Base-by-base conservation (phyloP, 164 flowering plant genomes). In the Aristolochia fimbriata region DNA sequence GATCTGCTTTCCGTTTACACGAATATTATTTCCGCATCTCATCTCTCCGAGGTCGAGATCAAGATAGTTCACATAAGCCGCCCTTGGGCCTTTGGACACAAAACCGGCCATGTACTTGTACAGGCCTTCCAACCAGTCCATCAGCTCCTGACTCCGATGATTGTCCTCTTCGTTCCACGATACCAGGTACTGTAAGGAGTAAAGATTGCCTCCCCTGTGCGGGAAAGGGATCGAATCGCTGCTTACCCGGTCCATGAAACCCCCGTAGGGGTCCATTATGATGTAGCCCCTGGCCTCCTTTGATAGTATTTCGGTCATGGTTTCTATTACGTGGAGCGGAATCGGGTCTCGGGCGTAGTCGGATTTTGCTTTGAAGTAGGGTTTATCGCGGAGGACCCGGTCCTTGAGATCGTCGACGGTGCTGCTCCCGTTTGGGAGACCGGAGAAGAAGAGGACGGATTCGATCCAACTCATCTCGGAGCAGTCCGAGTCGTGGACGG, bases 1-100 rank as follows among this genome's bases (percentile, higher is more conserved):
- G 5, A 27, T 2, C 24, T 49, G 15, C 0, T 9, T 10, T 46
- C 16, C 17, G 47, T 20, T 31, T 27, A 27, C 5, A 30, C 21
- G 23, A 52, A 54, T 33, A 14, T 55, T 46, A 14, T 55, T 46
- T 21, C 45, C 45, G 48, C 33, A 46, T 20, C 53, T 47, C 62
- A 61, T 65, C 14, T 27, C 65, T 16, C 73, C 76, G 30, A 73
- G 66, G 57, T 73, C 77, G 57, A 73, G 73, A 55, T 73, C 77
- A 57, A 67, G n/a, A 55, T 73, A 73, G 59, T 73, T 73, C 49
- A 64, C 55, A 64, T 70, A 70, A 53, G 73, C 73, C 23, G 64
- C 54, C 25, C 77, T 67, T n/a, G 77, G 71, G 24, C 58, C 51
- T 47, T 25, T 53, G 7, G 73, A 57, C 5, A 61, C 77, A 41